Evolutionary conservation across 441 rosid genomes (phyloP).

Genomic region (Erysimum pusillum): DNA sequence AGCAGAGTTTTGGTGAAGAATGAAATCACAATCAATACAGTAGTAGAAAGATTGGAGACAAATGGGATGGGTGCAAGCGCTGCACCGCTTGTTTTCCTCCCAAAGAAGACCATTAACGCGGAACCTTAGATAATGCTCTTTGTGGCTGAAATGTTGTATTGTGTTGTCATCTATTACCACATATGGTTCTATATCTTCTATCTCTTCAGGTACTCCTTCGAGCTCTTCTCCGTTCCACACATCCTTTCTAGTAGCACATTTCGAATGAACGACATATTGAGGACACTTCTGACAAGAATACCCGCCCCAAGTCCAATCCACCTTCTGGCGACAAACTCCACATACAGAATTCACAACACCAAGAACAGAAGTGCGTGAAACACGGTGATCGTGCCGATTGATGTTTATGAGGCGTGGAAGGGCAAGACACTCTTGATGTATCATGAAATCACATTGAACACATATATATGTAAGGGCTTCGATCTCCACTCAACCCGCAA

Average conservation of each 20-base stretch:
- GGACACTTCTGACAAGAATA: neutral
- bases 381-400: too few relatives aligned
- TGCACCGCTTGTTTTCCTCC: neutral
- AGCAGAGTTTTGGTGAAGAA: slow-evolving; percentile 25
- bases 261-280: neutral
- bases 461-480: slow-evolving; percentile 58
- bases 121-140: neutral
- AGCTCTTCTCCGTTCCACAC: neutral
- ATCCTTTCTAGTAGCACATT: neutral
- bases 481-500: slow-evolving; percentile 55
- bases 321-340: too few relatives aligned
- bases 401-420: too few relatives aligned
- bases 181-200: neutral
- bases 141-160: slow-evolving; percentile 9
- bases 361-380: too few relatives aligned
- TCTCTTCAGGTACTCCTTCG: neutral
- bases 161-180: slow-evolving; percentile 1
- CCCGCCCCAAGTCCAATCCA: neutral
- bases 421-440: too few relatives aligned
- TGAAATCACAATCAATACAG: neutral
- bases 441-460: neutral
- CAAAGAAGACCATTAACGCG: neutral
- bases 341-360: too few relatives aligned
- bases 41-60: neutral
- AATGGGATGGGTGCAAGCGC: neutral